Conservation (phyloP, 1,139 yeast genomes). For the Arxiozyma bovina region DNA sequence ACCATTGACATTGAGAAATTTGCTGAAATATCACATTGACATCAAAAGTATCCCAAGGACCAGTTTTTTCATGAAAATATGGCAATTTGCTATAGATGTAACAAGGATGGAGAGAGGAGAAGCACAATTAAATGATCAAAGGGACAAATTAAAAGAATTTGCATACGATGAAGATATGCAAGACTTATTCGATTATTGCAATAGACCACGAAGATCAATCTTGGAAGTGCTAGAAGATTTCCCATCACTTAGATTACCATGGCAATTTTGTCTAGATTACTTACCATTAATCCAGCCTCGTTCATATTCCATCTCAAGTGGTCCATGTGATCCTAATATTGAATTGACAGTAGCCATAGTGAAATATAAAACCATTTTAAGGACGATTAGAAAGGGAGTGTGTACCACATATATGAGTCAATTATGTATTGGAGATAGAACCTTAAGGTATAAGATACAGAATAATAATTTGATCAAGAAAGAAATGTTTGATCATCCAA, state of each 20-base stretch:
- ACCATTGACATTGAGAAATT: slow-evolving; percentile 54
- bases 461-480: slow-evolving; percentile 34
- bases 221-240: slow-evolving; percentile 80
- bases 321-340: slow-evolving; percentile 34
- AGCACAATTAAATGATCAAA: slow-evolving; percentile 46
- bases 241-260: slow-evolving; percentile 61
- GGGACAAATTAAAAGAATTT: slow-evolving; percentile 68
- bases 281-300: slow-evolving; percentile 76
- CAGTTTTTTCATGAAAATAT: slow-evolving; percentile 58
- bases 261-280: slow-evolving; percentile 63
- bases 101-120: slow-evolving; percentile 22
- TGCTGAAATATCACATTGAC: slow-evolving; percentile 76
- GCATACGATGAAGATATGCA: slow-evolving; percentile 62
- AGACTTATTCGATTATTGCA: slow-evolving; percentile 80
- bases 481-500: slow-evolving; percentile 37
- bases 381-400: slow-evolving; percentile 69
- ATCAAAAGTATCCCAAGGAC: slow-evolving; percentile 75
- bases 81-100: slow-evolving; percentile 61
- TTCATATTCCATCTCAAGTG: slow-evolving; percentile 72
- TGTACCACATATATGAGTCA: slow-evolving; percentile 70
- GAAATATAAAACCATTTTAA: slow-evolving; percentile 72
- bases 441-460: slow-evolving; percentile 49
- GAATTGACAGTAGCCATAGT: slow-evolving; percentile 70
- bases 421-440: slow-evolving; percentile 38
- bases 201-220: slow-evolving; percentile 81